Conservation (phyloP, 805 yeast genomes). For the Dipodascopsis tothii region DNA sequence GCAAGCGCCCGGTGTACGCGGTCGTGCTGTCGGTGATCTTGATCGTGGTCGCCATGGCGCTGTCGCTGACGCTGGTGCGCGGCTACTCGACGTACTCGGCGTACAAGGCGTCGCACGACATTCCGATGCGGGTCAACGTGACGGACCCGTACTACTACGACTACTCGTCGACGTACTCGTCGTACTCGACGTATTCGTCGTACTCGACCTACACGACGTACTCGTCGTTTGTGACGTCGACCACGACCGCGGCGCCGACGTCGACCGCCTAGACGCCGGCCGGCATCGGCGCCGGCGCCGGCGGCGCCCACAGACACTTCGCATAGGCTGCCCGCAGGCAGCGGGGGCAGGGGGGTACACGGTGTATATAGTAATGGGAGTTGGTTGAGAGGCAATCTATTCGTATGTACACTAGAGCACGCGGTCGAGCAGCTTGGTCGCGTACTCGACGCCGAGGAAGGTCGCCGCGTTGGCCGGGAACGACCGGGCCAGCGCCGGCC, state of each 20-base stretch:
- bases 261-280: no score
- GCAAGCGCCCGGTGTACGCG: slow-evolving; percentile 21
- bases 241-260: no score
- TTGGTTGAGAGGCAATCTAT: no score
- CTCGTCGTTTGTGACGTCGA: neutral
- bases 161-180: neutral
- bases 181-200: neutral
- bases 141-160: slow-evolving; percentile 21
- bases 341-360: no score
- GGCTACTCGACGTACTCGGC: slow-evolving; percentile 20
- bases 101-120: slow-evolving; percentile 17
- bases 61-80: slow-evolving; percentile 17
- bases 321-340: no score
- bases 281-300: no score
- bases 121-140: slow-evolving; percentile 21
- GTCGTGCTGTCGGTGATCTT: slow-evolving; percentile 16
- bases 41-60: slow-evolving; percentile 14
- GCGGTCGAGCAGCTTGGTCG: slow-evolving; percentile 35
- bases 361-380: no score
- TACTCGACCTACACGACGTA: neutral
- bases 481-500: slow-evolving; percentile 87
- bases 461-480: slow-evolving; percentile 99
- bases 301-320: no score
- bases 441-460: slow-evolving; percentile 87
- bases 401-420: no score